Evolutionary conservation across 768 basidiomycete species (phyloP).

Genomic region (Mycena latifolia): DNA sequence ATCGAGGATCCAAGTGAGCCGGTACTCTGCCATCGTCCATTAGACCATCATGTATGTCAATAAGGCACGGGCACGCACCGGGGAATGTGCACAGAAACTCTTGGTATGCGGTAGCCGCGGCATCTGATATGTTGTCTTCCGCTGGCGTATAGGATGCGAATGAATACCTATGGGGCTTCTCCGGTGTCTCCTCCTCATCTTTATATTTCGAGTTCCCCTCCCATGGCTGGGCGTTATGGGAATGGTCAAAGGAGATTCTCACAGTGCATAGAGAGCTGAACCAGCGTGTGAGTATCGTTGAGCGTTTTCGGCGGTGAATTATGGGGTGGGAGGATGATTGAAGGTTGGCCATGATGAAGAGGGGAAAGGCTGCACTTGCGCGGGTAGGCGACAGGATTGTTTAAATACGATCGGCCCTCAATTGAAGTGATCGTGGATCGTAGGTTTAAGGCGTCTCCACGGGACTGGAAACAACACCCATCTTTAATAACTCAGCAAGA

Average conservation of each 20-base stretch:
- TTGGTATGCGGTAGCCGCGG: conserved; percentile 36
- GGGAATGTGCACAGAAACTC: conserved; percentile 39
- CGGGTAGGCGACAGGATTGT: too few relatives aligned
- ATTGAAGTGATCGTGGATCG: too few relatives aligned
- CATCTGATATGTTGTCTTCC: conserved; percentile 31
- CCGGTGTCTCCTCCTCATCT: conserved; percentile 13
- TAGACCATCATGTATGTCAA: neutral
- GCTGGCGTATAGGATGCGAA: conserved; percentile 54
- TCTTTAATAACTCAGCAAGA: too few relatives aligned
- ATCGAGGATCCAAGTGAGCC: conserved; percentile 78
- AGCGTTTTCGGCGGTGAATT: conserved; percentile 41
- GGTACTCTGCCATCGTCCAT: conserved; percentile 61
- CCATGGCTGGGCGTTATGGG: conserved; percentile 53
- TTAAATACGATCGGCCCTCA: too few relatives aligned
- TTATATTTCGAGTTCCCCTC: conserved; percentile 36
- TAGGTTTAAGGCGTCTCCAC: too few relatives aligned
- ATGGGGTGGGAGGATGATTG: too few relatives aligned
- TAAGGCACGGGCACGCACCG: conserved; percentile 30
- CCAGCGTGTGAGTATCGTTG: conserved; percentile 51
- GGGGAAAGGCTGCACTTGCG: too few relatives aligned
- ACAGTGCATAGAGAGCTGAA: conserved; percentile 55
- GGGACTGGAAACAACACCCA: too few relatives aligned
- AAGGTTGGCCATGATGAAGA: too few relatives aligned
- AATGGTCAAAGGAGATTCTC: conserved; percentile 47
- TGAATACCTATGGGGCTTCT: conserved; percentile 24